A percentile compares a stretch with the other conserved stretches of the same genome.
phyloP scores from a whole-genome alignment of 257 asterid species.

The Plantago ovata region DNA sequence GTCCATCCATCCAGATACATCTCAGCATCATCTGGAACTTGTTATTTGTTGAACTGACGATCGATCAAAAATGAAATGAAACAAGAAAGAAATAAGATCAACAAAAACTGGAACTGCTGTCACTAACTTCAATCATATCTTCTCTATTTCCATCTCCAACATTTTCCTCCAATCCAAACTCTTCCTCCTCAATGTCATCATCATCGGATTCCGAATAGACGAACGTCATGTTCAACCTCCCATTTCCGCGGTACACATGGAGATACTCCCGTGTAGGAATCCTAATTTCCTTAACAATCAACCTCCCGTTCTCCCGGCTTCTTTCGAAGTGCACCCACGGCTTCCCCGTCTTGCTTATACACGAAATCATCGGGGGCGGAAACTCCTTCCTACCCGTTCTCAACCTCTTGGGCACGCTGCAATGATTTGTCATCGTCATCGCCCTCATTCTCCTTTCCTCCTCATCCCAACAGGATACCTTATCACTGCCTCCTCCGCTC shows the following conservation, averaged over 20 bases:
- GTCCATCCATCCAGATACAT: too few relatives aligned
- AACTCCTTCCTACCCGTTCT: slow-evolving; percentile 30
- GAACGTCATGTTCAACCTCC: slow-evolving; percentile 70
- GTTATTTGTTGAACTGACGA: slow-evolving; percentile 15
- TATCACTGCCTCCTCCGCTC: slow-evolving; percentile 18
- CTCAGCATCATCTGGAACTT: slow-evolving; percentile 6
- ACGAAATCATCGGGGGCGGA: slow-evolving; percentile 88
- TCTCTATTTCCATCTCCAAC: neutral
- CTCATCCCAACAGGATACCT: slow-evolving; percentile 18
- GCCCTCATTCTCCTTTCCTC: slow-evolving; percentile 26
- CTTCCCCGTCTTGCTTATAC: slow-evolving; percentile 80
- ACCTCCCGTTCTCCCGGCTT: slow-evolving; percentile 70
- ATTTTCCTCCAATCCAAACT: slow-evolving; percentile 2
- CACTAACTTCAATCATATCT: neutral
- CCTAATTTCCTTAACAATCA: slow-evolving; percentile 66
- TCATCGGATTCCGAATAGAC: slow-evolving; percentile 78
- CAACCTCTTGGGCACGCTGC: slow-evolving; percentile 32
- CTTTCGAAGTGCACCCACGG: slow-evolving; percentile 78
- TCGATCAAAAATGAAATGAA: too few relatives aligned
- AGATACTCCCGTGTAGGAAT: slow-evolving; percentile 79
- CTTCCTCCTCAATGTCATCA: slow-evolving; percentile 41
- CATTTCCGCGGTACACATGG: slow-evolving; percentile 83
- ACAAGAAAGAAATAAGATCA: neutral
- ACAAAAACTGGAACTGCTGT: slow-evolving; percentile 10
- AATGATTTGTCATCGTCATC: slow-evolving; percentile 11